These are phyloP conservation scores for Austropuccinia psidii DNA, from an alignment of 1,284 basidiomycete species.

Conservation along the genomic window DNA sequence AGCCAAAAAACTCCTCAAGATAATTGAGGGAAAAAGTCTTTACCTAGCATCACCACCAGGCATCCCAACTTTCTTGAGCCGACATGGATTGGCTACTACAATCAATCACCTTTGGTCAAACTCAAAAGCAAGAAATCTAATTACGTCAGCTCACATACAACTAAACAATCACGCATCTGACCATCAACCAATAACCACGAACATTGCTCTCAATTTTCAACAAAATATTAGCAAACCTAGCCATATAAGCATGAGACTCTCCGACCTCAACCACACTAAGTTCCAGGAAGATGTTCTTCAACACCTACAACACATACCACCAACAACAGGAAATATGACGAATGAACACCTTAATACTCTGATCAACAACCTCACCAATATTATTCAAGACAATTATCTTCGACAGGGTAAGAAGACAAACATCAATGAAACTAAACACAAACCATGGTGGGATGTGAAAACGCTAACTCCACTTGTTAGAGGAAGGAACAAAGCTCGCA, in stretches of 20 bases:
- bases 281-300: background rate
- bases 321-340: background rate
- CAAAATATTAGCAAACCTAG: background rate
- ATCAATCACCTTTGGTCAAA: slow-evolving; percentile 10
- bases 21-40: background rate
- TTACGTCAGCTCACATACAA: background rate
- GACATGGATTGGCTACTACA: background rate
- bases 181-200: slow-evolving; percentile 19
- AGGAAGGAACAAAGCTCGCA: background rate
- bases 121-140: background rate
- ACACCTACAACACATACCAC: background rate
- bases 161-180: slow-evolving; percentile 13
- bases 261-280: background rate
- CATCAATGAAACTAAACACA: background rate
- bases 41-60: background rate
- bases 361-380: too few species aligned
- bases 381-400: background rate
- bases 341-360: background rate
- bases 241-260: background rate
- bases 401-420: background rate
- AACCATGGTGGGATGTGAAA: slow-evolving; percentile 2
- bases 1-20: background rate
- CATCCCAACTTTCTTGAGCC: background rate
- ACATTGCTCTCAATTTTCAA: background rate
- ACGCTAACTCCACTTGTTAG: background rate